Conservation (phyloP, 495 filamentous ascomycete genomes). For the Penicillium cosmopolitanum region DNA sequence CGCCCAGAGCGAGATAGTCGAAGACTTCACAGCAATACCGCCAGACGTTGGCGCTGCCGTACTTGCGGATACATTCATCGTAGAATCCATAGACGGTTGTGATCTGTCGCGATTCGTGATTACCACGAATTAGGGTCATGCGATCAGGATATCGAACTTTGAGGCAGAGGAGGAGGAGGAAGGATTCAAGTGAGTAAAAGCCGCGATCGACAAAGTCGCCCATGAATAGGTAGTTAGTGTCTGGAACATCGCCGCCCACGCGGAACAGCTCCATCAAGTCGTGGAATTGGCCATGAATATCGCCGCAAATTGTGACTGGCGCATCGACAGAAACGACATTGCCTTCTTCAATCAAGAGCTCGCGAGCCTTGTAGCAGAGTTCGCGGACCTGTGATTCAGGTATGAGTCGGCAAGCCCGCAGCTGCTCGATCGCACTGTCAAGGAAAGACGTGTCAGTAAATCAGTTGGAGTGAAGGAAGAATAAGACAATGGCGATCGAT, state of each 20-base stretch:
- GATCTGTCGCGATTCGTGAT: constrained; percentile 97
- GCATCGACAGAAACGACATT: constrained; percentile 97
- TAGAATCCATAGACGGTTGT: constrained; percentile 99
- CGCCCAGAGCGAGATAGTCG: constrained; percentile 94
- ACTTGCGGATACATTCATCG: constrained; percentile 96
- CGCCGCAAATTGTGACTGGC: constrained; percentile 97
- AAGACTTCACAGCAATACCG: constrained; percentile 98
- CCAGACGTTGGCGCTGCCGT: constrained; percentile 97
- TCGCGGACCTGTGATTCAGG: constrained; percentile 94
- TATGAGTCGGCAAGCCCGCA: constrained; percentile 94
- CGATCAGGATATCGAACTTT: constrained; percentile 98
- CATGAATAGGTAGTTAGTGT: constrained; percentile 99
- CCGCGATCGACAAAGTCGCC: constrained; percentile 98
- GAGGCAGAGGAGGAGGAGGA: constrained; percentile 89
- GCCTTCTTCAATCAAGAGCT: constrained; percentile 95
- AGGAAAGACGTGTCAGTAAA: constrained; percentile 20
- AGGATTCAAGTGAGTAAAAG: constrained; percentile 96
- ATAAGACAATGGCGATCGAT: constrained; percentile 22
- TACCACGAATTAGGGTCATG: constrained; percentile 95
- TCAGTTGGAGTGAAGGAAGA: background rate
- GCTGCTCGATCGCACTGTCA: constrained; percentile 85
- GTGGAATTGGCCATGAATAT: constrained; percentile 98
- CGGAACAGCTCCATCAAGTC: constrained; percentile 98
- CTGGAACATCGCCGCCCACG: constrained; percentile 91
- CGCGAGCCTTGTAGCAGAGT: constrained; percentile 95